phyloP scores from a whole-genome alignment of 208 protist species.

The Trypanosomatidae sp. region DNA sequence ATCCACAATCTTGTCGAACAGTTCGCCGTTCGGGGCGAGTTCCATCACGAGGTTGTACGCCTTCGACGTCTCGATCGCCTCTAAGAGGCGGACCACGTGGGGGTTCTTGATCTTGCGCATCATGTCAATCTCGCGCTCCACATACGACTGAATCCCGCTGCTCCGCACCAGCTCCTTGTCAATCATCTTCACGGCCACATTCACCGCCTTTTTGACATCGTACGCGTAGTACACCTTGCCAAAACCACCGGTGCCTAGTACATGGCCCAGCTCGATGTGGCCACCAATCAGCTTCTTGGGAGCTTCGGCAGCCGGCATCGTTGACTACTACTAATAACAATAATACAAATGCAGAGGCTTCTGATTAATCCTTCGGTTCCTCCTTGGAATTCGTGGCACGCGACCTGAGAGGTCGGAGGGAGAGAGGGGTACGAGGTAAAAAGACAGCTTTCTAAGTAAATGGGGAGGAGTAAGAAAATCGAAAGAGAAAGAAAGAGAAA shows the following conservation, averaged over 20 bases:
- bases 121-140: conserved; percentile 96
- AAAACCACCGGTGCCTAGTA: conserved; percentile 87
- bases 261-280: conserved; percentile 77
- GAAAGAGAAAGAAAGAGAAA: no score
- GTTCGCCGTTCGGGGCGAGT: conserved; percentile 97
- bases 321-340: no score
- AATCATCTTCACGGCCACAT: conserved; percentile 93
- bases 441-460: no score
- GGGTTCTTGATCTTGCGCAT: conserved; percentile 97
- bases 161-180: conserved; percentile 75
- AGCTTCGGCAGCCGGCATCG: no score
- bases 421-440: no score
- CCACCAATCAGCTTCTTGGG: conserved; percentile 59
- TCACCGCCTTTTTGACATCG: conserved; percentile 68
- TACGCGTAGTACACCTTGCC: conserved; percentile 88
- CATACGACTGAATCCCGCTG: conserved; percentile 69
- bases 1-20: conserved; percentile 97
- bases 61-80: conserved; percentile 96
- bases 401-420: no score
- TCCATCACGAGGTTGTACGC: conserved; percentile 98
- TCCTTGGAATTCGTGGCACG: no score
- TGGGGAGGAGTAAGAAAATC: no score
- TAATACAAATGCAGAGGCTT: no score
- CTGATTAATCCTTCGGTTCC: no score
- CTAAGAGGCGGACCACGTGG: conserved; percentile 93